These are phyloP conservation scores for Vanilla planifolia DNA, from an alignment of 106 monocot genomes.

Conservation along the genomic window DNA sequence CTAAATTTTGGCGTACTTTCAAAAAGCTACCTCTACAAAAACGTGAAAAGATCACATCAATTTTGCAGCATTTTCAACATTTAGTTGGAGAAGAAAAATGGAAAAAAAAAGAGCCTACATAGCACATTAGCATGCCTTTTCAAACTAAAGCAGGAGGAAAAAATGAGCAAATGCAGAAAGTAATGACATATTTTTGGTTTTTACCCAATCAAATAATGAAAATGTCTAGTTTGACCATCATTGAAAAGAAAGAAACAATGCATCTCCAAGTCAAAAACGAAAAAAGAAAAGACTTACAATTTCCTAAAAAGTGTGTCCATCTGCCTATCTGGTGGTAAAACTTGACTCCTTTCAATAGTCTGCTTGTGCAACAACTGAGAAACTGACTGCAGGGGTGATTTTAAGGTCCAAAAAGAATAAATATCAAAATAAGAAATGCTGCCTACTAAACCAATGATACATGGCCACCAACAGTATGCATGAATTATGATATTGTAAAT, in stretches of 20 bases:
- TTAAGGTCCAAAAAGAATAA: slow-evolving; percentile 8
- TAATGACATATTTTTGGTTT: background rate
- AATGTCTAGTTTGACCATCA: background rate
- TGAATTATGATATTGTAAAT: background rate
- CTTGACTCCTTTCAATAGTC: slow-evolving; percentile 27
- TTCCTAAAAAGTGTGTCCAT: slow-evolving; percentile 40
- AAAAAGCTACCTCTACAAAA: no score
- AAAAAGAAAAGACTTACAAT: slow-evolving; percentile 33
- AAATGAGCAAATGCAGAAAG: background rate
- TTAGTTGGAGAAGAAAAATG: background rate
- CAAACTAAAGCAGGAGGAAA: background rate
- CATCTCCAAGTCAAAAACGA: background rate
- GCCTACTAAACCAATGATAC: no score
- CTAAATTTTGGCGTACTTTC: no score
- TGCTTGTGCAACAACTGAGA: slow-evolving; percentile 27
- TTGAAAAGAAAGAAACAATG: background rate
- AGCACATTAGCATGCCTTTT: background rate
- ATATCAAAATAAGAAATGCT: background rate
- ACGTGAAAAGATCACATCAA: no score
- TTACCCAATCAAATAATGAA: background rate
- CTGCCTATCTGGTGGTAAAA: slow-evolving; percentile 22
- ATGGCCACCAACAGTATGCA: background rate
- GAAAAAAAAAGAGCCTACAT: background rate
- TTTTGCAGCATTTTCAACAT: background rate
- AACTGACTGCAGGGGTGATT: slow-evolving; percentile 28